These are phyloP conservation scores for Silene noctiflora DNA, from an alignment of 179 eudicot genomes.

Conservation along the genomic window DNA sequence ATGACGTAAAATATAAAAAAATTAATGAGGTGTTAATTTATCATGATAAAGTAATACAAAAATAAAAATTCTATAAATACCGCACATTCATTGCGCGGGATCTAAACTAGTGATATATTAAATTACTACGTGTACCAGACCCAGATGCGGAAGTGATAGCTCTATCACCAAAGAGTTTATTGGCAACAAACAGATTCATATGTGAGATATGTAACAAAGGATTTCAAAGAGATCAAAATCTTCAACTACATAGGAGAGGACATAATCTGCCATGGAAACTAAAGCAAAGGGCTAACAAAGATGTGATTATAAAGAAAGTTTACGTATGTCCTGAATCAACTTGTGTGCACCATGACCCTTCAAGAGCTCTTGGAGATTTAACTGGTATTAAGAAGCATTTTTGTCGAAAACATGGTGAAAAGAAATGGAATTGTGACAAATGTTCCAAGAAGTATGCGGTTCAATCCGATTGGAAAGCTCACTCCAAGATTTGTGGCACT, in stretches of 20 bases:
- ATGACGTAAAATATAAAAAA: too few species aligned
- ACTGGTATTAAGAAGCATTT: constrained; percentile 39
- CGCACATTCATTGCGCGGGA: too few species aligned
- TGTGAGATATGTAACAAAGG: constrained; percentile 37
- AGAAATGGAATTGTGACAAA: constrained; percentile 35
- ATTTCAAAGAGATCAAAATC: constrained; percentile 34
- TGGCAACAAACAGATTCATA: constrained; percentile 28
- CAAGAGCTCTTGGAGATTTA: constrained; percentile 33
- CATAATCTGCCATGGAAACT: constrained; percentile 38
- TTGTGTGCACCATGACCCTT: constrained; percentile 33
- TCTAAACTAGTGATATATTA: too few species aligned
- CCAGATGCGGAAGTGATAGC: constrained; percentile 37
- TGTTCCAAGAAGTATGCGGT: constrained; percentile 35
- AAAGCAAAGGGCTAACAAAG: constrained; percentile 27
- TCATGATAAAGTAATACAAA: too few species aligned
- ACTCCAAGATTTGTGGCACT: constrained; percentile 37
- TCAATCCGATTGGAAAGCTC: constrained; percentile 40
- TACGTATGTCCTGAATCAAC: constrained; percentile 32
- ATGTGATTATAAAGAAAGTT: constrained; percentile 26
- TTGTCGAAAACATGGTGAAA: constrained; percentile 32
- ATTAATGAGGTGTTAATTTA: too few species aligned
- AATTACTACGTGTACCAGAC: constrained; percentile 21
- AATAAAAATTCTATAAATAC: too few species aligned
- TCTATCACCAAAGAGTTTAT: constrained; percentile 30
- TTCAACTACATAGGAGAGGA: constrained; percentile 33